A percentile compares a stretch with the other conserved stretches of the same genome.
These are phyloP conservation scores for Zopfia rhizophila DNA, from an alignment of 2,329 filamentous ascomycete species.

Conservation along the genomic window DNA sequence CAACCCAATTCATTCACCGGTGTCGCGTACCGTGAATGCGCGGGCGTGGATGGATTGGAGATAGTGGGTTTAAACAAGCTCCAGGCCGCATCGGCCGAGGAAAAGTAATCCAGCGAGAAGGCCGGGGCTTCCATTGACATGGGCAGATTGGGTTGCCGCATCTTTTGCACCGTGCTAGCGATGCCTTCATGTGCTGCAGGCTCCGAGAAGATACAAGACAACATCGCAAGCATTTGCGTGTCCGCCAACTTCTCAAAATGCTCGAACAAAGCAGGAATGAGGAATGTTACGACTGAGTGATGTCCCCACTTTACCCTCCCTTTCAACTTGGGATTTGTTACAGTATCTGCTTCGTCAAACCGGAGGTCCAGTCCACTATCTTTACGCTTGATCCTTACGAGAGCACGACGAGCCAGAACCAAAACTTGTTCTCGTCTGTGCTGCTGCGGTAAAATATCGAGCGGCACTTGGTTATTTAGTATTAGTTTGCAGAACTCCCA, in stretches of 20 bases:
- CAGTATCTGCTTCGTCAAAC: slow-evolving; percentile 55
- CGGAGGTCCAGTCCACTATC: slow-evolving; percentile 61
- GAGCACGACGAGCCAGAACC: slow-evolving; percentile 73
- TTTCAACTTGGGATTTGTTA: slow-evolving; percentile 52
- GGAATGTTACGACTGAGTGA: slow-evolving; percentile 67
- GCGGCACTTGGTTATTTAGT: slow-evolving; percentile 78
- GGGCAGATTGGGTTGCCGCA: slow-evolving; percentile 48
- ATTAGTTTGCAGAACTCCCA: slow-evolving; percentile 86
- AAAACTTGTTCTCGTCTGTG: slow-evolving; percentile 70
- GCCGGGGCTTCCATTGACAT: slow-evolving; percentile 56
- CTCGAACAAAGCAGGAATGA: slow-evolving; percentile 67
- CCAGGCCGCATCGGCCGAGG: slow-evolving; percentile 56
- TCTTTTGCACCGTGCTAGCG: slow-evolving; percentile 49
- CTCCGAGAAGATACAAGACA: slow-evolving; percentile 68
- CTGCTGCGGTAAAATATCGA: slow-evolving; percentile 69
- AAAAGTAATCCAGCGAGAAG: slow-evolving; percentile 60
- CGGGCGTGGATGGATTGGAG: slow-evolving; percentile 43
- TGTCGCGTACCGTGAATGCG: slow-evolving; percentile 42
- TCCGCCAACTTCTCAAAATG: slow-evolving; percentile 71
- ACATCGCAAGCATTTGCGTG: slow-evolving; percentile 73
- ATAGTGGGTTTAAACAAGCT: slow-evolving; percentile 54
- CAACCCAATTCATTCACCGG: slow-evolving; percentile 44
- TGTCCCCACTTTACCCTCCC: slow-evolving; percentile 66
- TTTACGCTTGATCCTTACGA: slow-evolving; percentile 62
- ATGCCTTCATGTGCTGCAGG: slow-evolving; percentile 55